Percentiles rank a stretch among this genome's conserved stretches.
Conservation (phyloP, 2,329 filamentous ascomycete species). For the Nannizziopsis arthrosporioides region DNA sequence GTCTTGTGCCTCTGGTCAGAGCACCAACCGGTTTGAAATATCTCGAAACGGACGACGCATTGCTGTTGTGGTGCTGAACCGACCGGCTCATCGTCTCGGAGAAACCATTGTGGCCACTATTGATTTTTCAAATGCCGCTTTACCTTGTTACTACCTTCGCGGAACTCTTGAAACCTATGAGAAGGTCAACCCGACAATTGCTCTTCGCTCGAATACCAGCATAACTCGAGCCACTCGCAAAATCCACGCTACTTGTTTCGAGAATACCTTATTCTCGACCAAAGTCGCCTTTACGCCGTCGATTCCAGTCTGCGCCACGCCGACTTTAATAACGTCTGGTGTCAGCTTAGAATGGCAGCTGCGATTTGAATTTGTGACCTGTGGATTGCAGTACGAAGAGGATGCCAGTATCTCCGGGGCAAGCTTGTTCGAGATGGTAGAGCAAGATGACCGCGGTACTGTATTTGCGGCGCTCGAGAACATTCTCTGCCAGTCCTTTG, state of each 20-base stretch:
- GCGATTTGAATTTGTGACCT: slow-evolving; percentile 83
- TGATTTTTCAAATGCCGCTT: slow-evolving; percentile 65
- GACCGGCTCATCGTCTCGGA: slow-evolving; percentile 78
- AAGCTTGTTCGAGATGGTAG: slow-evolving; percentile 65
- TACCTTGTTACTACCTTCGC: slow-evolving; percentile 77
- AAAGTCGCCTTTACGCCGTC: slow-evolving; percentile 70
- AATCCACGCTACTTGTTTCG: slow-evolving; percentile 63
- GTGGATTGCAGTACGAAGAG: slow-evolving; percentile 37
- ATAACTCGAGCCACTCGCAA: slow-evolving; percentile 78
- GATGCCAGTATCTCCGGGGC: slow-evolving; percentile 28
- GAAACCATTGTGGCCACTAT: slow-evolving; percentile 75
- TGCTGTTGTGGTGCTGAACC: slow-evolving; percentile 75
- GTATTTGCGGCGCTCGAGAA: slow-evolving; percentile 68
- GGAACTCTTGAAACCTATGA: slow-evolving; percentile 78
- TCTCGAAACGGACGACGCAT: slow-evolving; percentile 84
- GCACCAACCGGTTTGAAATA: slow-evolving; percentile 90
- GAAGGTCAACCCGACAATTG: slow-evolving; percentile 65
- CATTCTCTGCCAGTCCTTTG: slow-evolving; percentile 76
- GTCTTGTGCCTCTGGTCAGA: slow-evolving; percentile 56
- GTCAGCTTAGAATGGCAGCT: slow-evolving; percentile 82
- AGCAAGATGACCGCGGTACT: slow-evolving; percentile 64
- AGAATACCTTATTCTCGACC: slow-evolving; percentile 70
- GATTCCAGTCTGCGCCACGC: slow-evolving; percentile 72
- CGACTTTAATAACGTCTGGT: slow-evolving; percentile 83
- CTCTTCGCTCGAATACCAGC: slow-evolving; percentile 72